These are phyloP conservation scores for Trametes elegans DNA, from an alignment of 768 basidiomycete species.

Conservation along the genomic window DNA sequence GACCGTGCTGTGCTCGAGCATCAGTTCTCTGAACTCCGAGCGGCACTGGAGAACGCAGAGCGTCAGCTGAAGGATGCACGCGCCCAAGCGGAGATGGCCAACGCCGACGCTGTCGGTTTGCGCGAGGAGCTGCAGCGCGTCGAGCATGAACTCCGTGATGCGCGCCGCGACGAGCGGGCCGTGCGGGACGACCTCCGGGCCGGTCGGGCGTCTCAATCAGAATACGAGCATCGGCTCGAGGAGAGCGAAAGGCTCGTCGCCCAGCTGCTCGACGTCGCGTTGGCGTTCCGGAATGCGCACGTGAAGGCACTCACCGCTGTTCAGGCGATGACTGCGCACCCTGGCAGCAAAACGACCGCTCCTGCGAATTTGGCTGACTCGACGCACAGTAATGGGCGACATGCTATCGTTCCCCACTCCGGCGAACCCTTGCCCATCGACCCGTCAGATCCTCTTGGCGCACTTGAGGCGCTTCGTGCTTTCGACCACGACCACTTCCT, in stretches of 20 bases:
- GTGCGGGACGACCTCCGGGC: constrained; percentile 72
- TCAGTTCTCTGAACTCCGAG: constrained; percentile 73
- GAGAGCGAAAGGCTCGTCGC: constrained; percentile 68
- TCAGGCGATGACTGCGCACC: constrained; percentile 51
- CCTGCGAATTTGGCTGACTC: constrained; percentile 45
- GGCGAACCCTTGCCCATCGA: constrained; percentile 75
- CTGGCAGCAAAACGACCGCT: constrained; percentile 44
- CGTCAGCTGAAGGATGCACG: constrained; percentile 62
- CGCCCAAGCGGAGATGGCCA: constrained; percentile 59
- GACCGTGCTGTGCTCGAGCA: constrained; percentile 92
- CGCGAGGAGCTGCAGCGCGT: constrained; percentile 72
- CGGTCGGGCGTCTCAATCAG: constrained; percentile 65
- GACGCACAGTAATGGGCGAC: constrained; percentile 45
- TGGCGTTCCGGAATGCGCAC: constrained; percentile 75
- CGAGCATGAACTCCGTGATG: constrained; percentile 68
- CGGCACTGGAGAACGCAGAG: constrained; percentile 56
- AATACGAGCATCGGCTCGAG: constrained; percentile 66
- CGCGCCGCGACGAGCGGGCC: constrained; percentile 61
- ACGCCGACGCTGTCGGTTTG: constrained; percentile 65
- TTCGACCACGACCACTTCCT: constrained; percentile 86
- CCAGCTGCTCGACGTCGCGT: constrained; percentile 77
- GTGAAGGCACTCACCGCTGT: constrained; percentile 65
- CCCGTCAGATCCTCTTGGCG: constrained; percentile 68
- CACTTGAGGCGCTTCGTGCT: constrained; percentile 64
- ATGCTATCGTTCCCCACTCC: constrained; percentile 49